Conservation (phyloP, 2,329 filamentous ascomycete species). For the Trichophyton mentagrophytes region DNA sequence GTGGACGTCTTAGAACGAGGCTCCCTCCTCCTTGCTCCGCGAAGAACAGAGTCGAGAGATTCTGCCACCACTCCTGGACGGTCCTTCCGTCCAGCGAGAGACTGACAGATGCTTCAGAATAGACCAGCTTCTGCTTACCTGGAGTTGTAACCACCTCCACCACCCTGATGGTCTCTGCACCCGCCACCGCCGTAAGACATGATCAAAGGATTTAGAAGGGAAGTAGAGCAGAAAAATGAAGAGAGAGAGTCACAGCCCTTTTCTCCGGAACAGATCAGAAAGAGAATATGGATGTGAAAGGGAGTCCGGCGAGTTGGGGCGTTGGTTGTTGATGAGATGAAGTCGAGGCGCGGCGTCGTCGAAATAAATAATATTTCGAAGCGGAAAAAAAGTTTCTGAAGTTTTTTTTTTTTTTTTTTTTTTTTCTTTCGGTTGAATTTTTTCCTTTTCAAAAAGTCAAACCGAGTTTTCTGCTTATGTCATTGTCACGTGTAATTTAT, state of each 20-base stretch:
- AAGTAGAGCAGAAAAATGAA: background rate
- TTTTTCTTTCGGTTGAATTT: background rate
- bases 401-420: background rate
- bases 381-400: background rate
- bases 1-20: conserved; percentile 4
- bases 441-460: background rate
- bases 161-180: conserved; percentile 19
- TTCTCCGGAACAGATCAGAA: conserved; percentile 11
- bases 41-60: background rate
- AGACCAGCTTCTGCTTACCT: background rate
- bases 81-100: background rate
- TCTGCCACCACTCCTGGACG: background rate
- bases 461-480: background rate
- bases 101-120: background rate
- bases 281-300: conserved; percentile 13
- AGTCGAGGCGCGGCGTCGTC: background rate
- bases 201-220: conserved; percentile 20
- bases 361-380: background rate
- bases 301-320: conserved; percentile 20
- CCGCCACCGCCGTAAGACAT: conserved; percentile 56
- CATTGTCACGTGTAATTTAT: background rate
- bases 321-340: background rate
- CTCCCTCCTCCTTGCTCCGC: background rate
- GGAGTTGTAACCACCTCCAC: conserved; percentile 38
- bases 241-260: conserved; percentile 15